Conservation (phyloP, 768 basidiomycete species). For the Lactifluus volemus region DNA sequence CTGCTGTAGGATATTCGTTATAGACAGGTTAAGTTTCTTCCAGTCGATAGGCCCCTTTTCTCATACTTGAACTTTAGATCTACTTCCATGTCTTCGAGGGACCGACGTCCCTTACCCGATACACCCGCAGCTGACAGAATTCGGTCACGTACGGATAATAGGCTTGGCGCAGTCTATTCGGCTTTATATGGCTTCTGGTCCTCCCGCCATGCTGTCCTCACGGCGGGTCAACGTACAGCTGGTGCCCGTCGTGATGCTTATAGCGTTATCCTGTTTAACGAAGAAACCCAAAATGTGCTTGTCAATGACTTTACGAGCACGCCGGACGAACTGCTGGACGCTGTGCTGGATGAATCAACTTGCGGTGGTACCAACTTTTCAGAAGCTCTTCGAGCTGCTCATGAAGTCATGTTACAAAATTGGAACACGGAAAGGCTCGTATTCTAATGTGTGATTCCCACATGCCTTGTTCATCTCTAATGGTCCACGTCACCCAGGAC, state of each 20-base stretch:
- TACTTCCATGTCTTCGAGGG: constrained; percentile 37
- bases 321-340: constrained; percentile 36
- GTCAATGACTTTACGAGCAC: constrained; percentile 40
- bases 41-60: neutral
- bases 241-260: constrained; percentile 42
- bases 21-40: constrained; percentile 32
- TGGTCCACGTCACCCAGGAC: constrained; percentile 25
- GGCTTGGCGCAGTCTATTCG: constrained; percentile 52
- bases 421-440: constrained; percentile 45
- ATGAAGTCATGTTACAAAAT: constrained; percentile 32
- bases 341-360: constrained; percentile 28
- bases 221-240: constrained; percentile 20
- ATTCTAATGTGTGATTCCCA: neutral
- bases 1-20: constrained; percentile 40
- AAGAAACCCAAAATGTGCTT: constrained; percentile 21
- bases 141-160: constrained; percentile 31
- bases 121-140: constrained; percentile 37
- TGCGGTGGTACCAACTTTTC: constrained; percentile 37
- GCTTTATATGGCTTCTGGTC: constrained; percentile 49
- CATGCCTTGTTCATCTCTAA: neutral
- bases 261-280: constrained; percentile 42
- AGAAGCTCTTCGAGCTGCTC: constrained; percentile 31
- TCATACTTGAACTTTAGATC: constrained; percentile 31
- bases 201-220: constrained; percentile 9
- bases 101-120: constrained; percentile 36